Evolutionary conservation across 2,329 filamentous ascomycete genomes (phyloP).

Genomic region (Colletotrichum cereale): DNA sequence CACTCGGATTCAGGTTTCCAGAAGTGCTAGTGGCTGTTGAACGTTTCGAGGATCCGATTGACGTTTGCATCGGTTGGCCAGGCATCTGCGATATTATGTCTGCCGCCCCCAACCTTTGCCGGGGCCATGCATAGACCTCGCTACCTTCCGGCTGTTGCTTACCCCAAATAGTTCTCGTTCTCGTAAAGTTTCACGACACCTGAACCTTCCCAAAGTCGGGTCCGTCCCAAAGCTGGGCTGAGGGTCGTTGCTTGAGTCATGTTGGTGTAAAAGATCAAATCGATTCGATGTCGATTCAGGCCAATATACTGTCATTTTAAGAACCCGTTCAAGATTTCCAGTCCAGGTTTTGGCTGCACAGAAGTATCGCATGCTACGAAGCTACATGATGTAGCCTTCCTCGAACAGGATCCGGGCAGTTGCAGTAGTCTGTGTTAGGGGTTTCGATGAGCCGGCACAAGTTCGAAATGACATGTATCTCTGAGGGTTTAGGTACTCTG

Average conservation of each 20-base stretch:
- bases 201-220: constrained; percentile 26
- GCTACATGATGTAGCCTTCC: constrained; percentile 17
- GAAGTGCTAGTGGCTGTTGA: constrained; percentile 20
- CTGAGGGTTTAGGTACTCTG: neutral
- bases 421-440: neutral
- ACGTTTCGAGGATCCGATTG: constrained; percentile 29
- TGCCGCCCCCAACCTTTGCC: constrained; percentile 9
- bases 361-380: constrained; percentile 25
- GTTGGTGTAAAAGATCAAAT: neutral
- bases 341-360: constrained; percentile 14
- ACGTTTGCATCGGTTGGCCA: constrained; percentile 31
- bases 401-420: constrained; percentile 14
- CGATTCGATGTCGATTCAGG: neutral
- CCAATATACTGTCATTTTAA: constrained; percentile 15
- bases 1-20: constrained; percentile 20
- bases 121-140: constrained; percentile 12
- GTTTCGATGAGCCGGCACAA: constrained; percentile 13
- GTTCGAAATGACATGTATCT: neutral
- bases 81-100: constrained; percentile 10
- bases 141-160: neutral
- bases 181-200: constrained; percentile 17
- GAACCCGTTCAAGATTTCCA: constrained; percentile 17
- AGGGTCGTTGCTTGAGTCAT: neutral
- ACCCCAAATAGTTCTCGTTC: constrained; percentile 4
- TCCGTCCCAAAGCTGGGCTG: constrained; percentile 22